Conservation (phyloP, 2,329 filamentous ascomycete genomes). For the Stagonosporopsis rhizophila region DNA sequence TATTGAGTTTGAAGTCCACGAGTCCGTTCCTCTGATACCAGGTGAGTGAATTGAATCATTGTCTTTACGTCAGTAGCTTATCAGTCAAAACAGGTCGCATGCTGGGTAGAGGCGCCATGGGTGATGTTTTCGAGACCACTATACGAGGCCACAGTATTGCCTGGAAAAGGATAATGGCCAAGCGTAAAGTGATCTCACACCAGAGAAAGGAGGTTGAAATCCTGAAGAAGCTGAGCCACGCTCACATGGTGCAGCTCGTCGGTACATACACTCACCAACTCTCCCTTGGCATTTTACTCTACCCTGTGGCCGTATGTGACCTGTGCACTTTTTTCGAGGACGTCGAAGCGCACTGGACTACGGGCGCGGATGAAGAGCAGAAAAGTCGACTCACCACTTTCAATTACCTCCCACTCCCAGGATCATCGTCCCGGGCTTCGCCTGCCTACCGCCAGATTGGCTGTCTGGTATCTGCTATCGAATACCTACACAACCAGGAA, state of each 20-base stretch:
- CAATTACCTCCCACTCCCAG: not conserved
- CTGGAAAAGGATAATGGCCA: not conserved
- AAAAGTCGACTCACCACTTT: not conserved
- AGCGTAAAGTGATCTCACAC: not conserved
- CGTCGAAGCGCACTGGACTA: not conserved
- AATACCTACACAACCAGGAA: slow-evolving; percentile 28
- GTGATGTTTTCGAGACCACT: not conserved
- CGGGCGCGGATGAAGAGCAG: not conserved
- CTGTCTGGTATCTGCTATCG: slow-evolving; percentile 27
- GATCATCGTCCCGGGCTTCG: not conserved
- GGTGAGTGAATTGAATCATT: not conserved
- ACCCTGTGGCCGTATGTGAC: not conserved
- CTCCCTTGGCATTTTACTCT: not conserved
- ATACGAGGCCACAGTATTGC: not conserved
- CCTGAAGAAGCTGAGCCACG: not conserved
- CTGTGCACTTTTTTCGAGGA: not conserved
- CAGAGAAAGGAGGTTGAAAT: not conserved
- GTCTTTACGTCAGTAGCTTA: not conserved
- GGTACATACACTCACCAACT: not conserved
- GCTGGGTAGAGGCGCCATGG: not conserved
- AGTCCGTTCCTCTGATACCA: not conserved
- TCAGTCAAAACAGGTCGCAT: not conserved
- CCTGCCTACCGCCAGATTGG: slow-evolving; percentile 27
- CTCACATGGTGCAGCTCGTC: not conserved
- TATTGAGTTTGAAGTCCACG: not conserved